Evolutionary conservation across 192 early-diverging fungal species (phyloP).

Genomic region (Rhizoclosmatium sp.): DNA sequence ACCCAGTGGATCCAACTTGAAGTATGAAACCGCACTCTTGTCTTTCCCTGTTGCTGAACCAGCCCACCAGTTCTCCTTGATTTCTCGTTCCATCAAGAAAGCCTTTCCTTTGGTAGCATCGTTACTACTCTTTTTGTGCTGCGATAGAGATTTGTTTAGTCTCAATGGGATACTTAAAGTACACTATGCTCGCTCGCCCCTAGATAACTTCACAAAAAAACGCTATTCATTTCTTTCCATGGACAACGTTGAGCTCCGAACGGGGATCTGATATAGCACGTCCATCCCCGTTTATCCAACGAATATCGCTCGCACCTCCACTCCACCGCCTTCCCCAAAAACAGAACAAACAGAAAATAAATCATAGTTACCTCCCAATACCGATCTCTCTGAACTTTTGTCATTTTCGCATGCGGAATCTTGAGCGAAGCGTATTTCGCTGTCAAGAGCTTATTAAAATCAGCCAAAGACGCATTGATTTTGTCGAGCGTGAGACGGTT

Average conservation of each 20-base stretch:
- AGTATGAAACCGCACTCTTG: conserved; percentile 37
- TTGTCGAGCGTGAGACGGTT: conserved; percentile 46
- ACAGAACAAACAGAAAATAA: too few relatives aligned
- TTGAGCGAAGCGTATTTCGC: conserved; percentile 50
- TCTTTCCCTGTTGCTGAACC: conserved; percentile 15
- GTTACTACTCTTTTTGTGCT: conserved; percentile 48
- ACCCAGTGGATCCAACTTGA: conserved; percentile 51
- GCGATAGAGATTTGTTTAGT: too few relatives aligned
- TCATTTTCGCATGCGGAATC: conserved; percentile 54
- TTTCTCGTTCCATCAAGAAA: conserved; percentile 54
- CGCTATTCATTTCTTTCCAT: too few relatives aligned
- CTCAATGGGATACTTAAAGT: too few relatives aligned
- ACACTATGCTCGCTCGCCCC: too few relatives aligned
- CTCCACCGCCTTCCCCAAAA: too few relatives aligned
- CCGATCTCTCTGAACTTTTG: conserved; percentile 49
- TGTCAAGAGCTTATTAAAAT: conserved; percentile 46
- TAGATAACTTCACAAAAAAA: too few relatives aligned
- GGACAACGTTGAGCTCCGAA: too few relatives aligned
- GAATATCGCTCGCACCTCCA: too few relatives aligned
- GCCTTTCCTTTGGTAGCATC: conserved; percentile 52
- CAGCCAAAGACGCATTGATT: conserved; percentile 47
- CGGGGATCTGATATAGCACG: too few relatives aligned
- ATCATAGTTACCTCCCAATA: too few relatives aligned
- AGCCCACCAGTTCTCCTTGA: conserved; percentile 39
- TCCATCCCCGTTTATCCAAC: too few relatives aligned